A percentile compares a stretch with the other conserved stretches of the same genome.
phyloP scores from a whole-genome alignment of 106 monocot genomes.

The Vanilla planifolia region DNA sequence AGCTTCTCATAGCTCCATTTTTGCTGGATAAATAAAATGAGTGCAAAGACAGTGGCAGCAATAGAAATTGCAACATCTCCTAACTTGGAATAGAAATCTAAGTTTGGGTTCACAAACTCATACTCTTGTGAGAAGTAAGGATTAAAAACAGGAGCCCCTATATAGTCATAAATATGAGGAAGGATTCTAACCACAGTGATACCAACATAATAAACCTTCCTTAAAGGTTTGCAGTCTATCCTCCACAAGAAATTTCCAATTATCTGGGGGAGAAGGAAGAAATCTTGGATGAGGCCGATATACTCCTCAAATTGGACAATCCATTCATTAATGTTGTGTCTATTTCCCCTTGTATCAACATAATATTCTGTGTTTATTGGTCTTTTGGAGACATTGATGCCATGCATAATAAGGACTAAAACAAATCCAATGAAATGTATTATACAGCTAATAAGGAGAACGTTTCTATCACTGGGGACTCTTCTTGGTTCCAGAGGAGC shows the following conservation, averaged over 20 bases:
- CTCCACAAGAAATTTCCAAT: conserved; percentile 63
- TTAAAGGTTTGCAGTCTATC: conserved; percentile 43
- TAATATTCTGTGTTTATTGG: conserved; percentile 19
- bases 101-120: conserved; percentile 55
- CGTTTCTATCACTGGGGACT: conserved; percentile 52
- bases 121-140: conserved; percentile 36
- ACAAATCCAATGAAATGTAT: conserved; percentile 39
- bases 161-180: conserved; percentile 62
- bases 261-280: conserved; percentile 68
- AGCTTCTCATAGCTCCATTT: conserved; percentile 34
- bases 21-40: conserved; percentile 46
- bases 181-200: conserved; percentile 55
- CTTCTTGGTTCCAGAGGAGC: conserved; percentile 34
- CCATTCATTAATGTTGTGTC: conserved; percentile 32
- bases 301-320: conserved; percentile 49
- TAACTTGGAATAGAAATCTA: conserved; percentile 60
- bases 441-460: conserved; percentile 28
- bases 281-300: conserved; percentile 57
- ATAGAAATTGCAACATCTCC: conserved; percentile 55
- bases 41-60: conserved; percentile 22
- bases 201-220: conserved; percentile 50
- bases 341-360: conserved; percentile 27
- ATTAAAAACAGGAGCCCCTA: conserved; percentile 45
- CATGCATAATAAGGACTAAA: conserved; percentile 25
- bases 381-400: conserved; percentile 17